Conservation (phyloP, 148 eudicot genomes). For the Beta vulgaris region DNA sequence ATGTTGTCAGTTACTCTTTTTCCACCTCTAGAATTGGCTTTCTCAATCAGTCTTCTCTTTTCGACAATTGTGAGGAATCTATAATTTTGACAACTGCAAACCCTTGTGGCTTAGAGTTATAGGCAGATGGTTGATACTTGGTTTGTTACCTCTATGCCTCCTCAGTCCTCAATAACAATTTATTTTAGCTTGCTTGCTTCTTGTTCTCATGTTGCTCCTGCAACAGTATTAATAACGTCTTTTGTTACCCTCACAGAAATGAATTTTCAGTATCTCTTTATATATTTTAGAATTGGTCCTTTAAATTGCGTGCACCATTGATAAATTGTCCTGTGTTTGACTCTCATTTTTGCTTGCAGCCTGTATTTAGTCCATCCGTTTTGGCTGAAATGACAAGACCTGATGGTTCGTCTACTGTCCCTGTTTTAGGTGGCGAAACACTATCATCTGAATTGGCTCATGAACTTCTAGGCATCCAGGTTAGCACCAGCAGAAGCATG, state of each 20-base stretch:
- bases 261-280: neutral
- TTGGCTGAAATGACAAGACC: constrained; percentile 88
- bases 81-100: neutral
- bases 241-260: neutral
- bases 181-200: neutral
- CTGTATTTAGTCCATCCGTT: constrained; percentile 81
- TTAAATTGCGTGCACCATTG: neutral
- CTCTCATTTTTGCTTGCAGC: constrained; percentile 40
- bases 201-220: neutral
- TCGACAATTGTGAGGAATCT: neutral
- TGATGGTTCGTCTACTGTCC: constrained; percentile 71
- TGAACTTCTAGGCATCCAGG: constrained; percentile 89
- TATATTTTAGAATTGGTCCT: neutral
- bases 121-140: too few relatives aligned
- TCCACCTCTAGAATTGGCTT: neutral
- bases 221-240: neutral
- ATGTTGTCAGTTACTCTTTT: neutral
- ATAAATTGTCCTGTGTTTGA: constrained; percentile 7
- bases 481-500: constrained; percentile 20
- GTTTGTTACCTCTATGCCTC: neutral
- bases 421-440: constrained; percentile 66
- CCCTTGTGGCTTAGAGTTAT: neutral
- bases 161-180: neutral
- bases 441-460: constrained; percentile 82
- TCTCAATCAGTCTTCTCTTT: too few relatives aligned